Evolutionary conservation across 768 basidiomycete species (phyloP), one percentile per base, ranked within the genome.

Genomic region (Xerocomellus amylosporus): DNA sequence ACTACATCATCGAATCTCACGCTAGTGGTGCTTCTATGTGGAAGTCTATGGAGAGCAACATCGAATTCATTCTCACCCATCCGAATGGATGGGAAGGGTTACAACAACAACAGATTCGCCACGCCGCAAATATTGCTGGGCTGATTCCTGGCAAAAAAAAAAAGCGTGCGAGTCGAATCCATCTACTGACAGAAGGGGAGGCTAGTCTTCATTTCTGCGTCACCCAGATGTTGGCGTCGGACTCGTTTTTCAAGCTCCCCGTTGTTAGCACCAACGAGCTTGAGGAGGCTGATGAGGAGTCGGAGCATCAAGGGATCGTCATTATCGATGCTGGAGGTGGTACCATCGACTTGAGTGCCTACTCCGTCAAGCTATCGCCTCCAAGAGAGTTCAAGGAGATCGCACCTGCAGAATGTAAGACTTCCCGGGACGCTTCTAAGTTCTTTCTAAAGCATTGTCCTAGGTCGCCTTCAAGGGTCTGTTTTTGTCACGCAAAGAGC

Each of bases 391-490:
- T 76, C 34, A 59, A 77, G 43, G 74, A 76, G 54, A 62, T 76
- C 38, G 61, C 64, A 17, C 64, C 67, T 17, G 63, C 66, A 41
- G 69, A 68, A 43, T 71, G 72, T 70, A 48, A 41, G 63, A 39
- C 7, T 12, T 38, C 10, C 2, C 36, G 2, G 14, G 38, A 26
- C 5, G 3, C n/a, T 10, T n/a, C 13, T 17, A 3, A 5, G 10
- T 14, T 41, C 34, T 44, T 45, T 10, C 26, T 22, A 14, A 24
- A 30, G 8, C 20, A 15, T n/a, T n/a, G 12, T 33, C 5, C 3
- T 37, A 77, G 75, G 75, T 54, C 59, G 63, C 24, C 58, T 75
- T 19, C 70, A 73, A 51, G 76, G 76, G 4, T 73, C 75, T 0
- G 70, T 73, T 3, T 64, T 66, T 17, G 72, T 76, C 5, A 74